Percentiles rank a stretch among this genome's conserved stretches.
Conservation (phyloP, 305 asterid species). For the Fraxinus sp. region DNA sequence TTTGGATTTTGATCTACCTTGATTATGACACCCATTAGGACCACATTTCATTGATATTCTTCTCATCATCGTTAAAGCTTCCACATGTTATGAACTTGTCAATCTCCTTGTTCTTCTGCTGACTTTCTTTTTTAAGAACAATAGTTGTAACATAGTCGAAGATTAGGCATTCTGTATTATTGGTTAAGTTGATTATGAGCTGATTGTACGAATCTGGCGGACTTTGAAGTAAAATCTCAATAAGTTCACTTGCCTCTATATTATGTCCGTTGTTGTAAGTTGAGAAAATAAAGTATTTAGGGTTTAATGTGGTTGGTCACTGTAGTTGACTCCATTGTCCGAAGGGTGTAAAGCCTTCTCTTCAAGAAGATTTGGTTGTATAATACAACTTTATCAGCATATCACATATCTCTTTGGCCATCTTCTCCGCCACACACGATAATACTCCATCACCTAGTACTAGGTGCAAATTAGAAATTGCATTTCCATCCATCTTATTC, state of each 20-base stretch:
- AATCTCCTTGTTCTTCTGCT: no score
- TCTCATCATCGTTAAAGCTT: no score
- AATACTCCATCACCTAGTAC: not conserved
- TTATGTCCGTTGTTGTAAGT: not conserved
- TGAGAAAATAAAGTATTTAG: not conserved
- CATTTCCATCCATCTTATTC: not conserved
- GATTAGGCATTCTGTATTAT: not conserved
- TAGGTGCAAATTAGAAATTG: no score
- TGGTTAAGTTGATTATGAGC: not conserved
- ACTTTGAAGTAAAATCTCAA: not conserved
- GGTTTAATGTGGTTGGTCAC: not conserved
- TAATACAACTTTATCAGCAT: not conserved
- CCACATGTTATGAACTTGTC: no score
- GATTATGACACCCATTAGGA: no score
- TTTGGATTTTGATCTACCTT: no score
- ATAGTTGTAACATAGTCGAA: not conserved
- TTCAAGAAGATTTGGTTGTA: not conserved
- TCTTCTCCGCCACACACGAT: not conserved
- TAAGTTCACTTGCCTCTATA: not conserved
- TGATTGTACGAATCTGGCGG: not conserved
- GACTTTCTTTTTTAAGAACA: not conserved
- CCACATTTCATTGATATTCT: no score
- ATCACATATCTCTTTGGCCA: not conserved
- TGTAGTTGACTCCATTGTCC: not conserved
- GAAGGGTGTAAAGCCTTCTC: not conserved